These are phyloP conservation scores for Vitis rupestris DNA, from an alignment of 164 flowering plant species.

Conservation along the genomic window DNA sequence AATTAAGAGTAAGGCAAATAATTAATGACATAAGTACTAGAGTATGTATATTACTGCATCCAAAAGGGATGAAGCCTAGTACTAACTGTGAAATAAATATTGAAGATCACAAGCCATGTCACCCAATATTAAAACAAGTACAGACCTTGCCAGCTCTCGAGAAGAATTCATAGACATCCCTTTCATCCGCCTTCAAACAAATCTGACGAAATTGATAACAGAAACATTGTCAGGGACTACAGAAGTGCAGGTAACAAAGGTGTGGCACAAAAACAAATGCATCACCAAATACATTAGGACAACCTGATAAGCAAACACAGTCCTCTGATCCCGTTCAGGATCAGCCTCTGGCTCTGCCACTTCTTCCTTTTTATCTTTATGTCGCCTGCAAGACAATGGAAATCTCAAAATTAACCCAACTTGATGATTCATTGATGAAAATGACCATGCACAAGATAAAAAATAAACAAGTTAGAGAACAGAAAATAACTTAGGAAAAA, in stretches of 20 bases:
- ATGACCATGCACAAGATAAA: neutral
- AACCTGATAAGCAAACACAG: conserved; percentile 98
- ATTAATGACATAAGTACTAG: too few relatives aligned
- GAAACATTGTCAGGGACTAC: neutral
- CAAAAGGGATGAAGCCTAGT: too few relatives aligned
- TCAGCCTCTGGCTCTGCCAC: conserved; percentile 77
- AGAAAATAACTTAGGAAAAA: neutral
- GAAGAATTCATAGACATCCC: conserved; percentile 91
- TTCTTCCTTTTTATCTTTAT: conserved; percentile 87
- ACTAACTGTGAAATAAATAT: too few relatives aligned
- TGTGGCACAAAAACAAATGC: neutral
- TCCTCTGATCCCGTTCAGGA: conserved; percentile 97
- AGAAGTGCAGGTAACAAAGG: neutral
- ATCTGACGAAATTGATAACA: conserved; percentile 41
- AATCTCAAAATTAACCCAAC: conserved; percentile 4
- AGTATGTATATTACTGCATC: too few relatives aligned
- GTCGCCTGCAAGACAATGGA: conserved; percentile 51
- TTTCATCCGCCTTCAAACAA: conserved; percentile 83
- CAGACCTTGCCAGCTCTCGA: conserved; percentile 95
- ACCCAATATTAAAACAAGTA: conserved; percentile 2
- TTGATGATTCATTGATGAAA: neutral
- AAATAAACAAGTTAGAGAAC: neutral
- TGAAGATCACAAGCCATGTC: too few relatives aligned
- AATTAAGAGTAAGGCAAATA: too few relatives aligned
- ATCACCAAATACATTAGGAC: neutral